A percentile compares a stretch with the other conserved stretches of the same genome.
These are phyloP conservation scores for Teunomyces pallodes DNA, from an alignment of 805 yeast genomes.

Conservation along the genomic window DNA sequence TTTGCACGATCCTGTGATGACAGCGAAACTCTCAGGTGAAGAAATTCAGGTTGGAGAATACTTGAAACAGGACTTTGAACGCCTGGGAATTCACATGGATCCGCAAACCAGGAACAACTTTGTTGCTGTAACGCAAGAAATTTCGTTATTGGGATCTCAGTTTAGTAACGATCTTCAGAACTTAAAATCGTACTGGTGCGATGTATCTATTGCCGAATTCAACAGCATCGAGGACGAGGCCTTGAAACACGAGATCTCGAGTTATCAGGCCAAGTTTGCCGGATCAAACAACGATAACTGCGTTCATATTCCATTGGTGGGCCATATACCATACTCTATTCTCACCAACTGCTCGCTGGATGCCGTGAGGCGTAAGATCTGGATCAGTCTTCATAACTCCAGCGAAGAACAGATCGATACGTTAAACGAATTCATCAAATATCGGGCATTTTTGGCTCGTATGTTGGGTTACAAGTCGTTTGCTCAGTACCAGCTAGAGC, in stretches of 20 bases:
- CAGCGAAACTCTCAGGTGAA: conserved; percentile 53
- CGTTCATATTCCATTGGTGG: conserved; percentile 42
- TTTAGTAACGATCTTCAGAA: conserved; percentile 53
- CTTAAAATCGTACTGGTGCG: conserved; percentile 36
- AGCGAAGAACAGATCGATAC: conserved; percentile 58
- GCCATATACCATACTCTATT: conserved; percentile 63
- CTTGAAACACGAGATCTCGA: conserved; percentile 24
- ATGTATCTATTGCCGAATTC: conserved; percentile 29
- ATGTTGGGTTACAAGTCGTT: conserved; percentile 69
- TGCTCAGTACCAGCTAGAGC: conserved; percentile 78
- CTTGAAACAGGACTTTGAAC: conserved; percentile 78
- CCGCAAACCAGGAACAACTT: conserved; percentile 63
- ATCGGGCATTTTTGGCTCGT: conserved; percentile 68
- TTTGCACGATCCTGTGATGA: conserved; percentile 38
- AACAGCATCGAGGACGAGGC: conserved; percentile 19
- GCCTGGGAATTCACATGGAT: conserved; percentile 84
- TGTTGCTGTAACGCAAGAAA: conserved; percentile 74
- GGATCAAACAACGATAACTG: conserved; percentile 4
- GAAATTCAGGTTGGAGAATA: conserved; percentile 81
- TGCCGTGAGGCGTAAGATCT: conserved; percentile 59
- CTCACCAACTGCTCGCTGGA: conserved; percentile 57
- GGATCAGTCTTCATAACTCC: conserved; percentile 73
- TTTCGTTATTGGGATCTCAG: conserved; percentile 77
- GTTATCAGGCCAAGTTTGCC: conserved; percentile 26
- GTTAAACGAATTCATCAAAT: conserved; percentile 57